Evolutionary conservation across 2,329 filamentous ascomycete genomes (phyloP).

Genomic region (Cladophialophora carrionii): DNA sequence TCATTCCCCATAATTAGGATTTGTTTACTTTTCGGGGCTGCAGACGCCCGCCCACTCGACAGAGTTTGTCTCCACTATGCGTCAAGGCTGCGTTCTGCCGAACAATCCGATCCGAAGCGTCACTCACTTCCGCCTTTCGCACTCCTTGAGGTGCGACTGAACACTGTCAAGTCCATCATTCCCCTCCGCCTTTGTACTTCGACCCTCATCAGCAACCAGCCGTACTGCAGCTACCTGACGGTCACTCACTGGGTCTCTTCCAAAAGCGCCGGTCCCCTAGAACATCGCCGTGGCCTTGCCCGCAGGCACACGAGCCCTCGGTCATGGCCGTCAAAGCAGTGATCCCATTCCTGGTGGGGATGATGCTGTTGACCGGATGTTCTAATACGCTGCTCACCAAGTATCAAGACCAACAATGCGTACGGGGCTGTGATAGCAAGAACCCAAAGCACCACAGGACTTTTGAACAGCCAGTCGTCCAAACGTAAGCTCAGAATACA

Average conservation of each 20-base stretch:
- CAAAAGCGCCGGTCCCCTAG: background rate
- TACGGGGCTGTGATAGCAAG: constrained; percentile 78
- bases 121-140: background rate
- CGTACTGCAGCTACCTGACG: background rate
- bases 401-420: constrained; percentile 94
- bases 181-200: background rate
- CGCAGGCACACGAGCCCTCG: constrained; percentile 12
- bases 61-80: background rate
- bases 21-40: constrained; percentile 3
- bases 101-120: background rate
- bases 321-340: constrained; percentile 71
- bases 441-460: constrained; percentile 67
- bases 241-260: background rate
- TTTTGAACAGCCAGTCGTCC: constrained; percentile 94
- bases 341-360: constrained; percentile 83
- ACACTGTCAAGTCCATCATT: background rate
- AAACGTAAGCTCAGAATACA: constrained; percentile 63
- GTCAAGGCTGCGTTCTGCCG: background rate
- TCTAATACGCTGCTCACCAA: constrained; percentile 98
- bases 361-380: constrained; percentile 96
- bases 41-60: background rate
- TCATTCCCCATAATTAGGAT: background rate
- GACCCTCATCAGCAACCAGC: background rate
- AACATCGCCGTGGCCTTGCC: background rate
- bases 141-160: background rate